phyloP scores from a whole-genome alignment of 352 stramenopile genomes.

The Sclerospora graminicola region DNA sequence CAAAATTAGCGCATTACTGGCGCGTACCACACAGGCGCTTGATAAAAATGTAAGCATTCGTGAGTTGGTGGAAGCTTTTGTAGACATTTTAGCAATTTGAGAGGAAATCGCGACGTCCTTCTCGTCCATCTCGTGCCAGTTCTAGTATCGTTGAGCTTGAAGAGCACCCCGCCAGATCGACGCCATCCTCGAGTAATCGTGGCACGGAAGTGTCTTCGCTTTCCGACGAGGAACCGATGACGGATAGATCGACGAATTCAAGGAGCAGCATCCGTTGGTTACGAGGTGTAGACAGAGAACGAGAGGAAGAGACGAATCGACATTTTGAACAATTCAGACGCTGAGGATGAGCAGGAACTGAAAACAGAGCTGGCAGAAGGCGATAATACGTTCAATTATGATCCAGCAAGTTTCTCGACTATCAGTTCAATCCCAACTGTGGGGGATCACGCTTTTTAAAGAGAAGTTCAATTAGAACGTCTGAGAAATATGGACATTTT shows the following conservation, averaged over 20 bases:
- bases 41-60: slow-evolving; percentile 79
- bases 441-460: slow-evolving; percentile 45
- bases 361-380: slow-evolving; percentile 17
- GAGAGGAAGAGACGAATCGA: slow-evolving; percentile 16
- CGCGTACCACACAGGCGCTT: slow-evolving; percentile 54
- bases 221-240: slow-evolving; percentile 19
- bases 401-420: slow-evolving; percentile 4
- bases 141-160: slow-evolving; percentile 24
- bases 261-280: slow-evolving; percentile 28
- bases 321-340: slow-evolving; percentile 10
- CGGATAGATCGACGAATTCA: slow-evolving; percentile 38
- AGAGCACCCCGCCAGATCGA: slow-evolving; percentile 12
- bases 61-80: slow-evolving; percentile 71
- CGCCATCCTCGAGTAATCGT: slow-evolving; percentile 39
- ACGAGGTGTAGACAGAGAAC: slow-evolving; percentile 28
- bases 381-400: slow-evolving; percentile 26
- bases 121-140: slow-evolving; percentile 19
- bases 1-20: slow-evolving; percentile 62
- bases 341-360: slow-evolving; percentile 6
- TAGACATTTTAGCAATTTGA: slow-evolving; percentile 79
- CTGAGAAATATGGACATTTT: slow-evolving; percentile 66
- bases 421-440: slow-evolving; percentile 29
- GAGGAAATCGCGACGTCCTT: slow-evolving; percentile 23
- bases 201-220: slow-evolving; percentile 38
- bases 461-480: slow-evolving; percentile 56